A percentile compares a stretch with the other conserved stretches of the same genome.
phyloP scores from a whole-genome alignment of 192 early-diverging fungal species.

The Dimargaris cristalligena region DNA sequence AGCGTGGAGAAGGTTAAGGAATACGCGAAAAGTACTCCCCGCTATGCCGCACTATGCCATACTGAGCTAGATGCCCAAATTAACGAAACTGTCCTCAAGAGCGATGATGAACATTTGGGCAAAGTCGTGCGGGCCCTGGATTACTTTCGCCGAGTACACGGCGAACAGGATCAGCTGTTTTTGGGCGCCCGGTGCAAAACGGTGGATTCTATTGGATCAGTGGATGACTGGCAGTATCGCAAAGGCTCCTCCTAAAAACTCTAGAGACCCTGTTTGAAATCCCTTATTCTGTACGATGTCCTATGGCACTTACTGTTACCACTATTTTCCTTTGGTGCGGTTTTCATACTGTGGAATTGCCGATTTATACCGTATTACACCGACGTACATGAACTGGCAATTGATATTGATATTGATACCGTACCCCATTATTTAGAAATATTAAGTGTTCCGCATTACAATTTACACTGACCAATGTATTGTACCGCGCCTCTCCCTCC shows the following conservation, averaged over 20 bases:
- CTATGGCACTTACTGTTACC: too few species aligned
- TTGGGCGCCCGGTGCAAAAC: neutral
- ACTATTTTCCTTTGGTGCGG: too few species aligned
- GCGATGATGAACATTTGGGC: neutral
- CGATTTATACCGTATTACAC: too few species aligned
- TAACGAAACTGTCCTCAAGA: neutral
- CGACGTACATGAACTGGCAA: too few species aligned
- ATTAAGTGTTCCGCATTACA: too few species aligned
- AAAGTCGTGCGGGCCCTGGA: constrained; percentile 1
- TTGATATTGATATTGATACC: too few species aligned
- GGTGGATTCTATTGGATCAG: neutral
- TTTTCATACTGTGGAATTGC: too few species aligned
- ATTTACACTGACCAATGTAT: too few species aligned
- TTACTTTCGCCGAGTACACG: neutral
- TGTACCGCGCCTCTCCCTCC: too few species aligned
- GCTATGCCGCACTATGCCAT: neutral
- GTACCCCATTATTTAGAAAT: too few species aligned
- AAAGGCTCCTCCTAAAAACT: neutral
- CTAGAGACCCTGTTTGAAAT: too few species aligned
- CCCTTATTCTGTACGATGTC: too few species aligned
- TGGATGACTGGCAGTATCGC: neutral
- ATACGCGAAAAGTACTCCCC: neutral
- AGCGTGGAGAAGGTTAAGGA: neutral
- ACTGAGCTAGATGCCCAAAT: neutral
- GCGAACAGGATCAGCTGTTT: neutral